Percentiles rank a stretch among this genome's conserved stretches.
phyloP scores from a whole-genome alignment of 305 asterid genomes.

The Galium porrigens region DNA sequence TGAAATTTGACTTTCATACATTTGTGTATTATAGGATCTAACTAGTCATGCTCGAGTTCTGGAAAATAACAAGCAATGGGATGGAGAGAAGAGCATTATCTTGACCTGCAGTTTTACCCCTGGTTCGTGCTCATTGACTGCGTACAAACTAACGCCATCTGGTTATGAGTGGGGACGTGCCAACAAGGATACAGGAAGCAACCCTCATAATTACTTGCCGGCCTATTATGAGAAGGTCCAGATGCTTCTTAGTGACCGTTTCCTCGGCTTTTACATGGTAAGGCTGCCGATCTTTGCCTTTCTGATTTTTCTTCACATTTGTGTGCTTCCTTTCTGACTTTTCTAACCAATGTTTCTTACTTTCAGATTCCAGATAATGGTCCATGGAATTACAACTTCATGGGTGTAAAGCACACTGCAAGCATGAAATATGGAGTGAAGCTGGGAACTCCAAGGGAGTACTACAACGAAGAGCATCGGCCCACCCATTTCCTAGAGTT shows the following conservation, averaged over 20 bases:
- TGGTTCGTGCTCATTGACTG: conserved; percentile 92
- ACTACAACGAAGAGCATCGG: conserved; percentile 80
- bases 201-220: conserved; percentile 92
- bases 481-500: conserved; percentile 91
- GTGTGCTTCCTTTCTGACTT: background rate
- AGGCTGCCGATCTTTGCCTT: background rate
- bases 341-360: background rate
- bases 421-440: conserved; percentile 90
- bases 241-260: conserved; percentile 96
- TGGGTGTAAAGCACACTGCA: conserved; percentile 82
- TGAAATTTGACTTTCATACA: background rate
- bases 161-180: conserved; percentile 98
- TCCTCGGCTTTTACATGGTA: conserved; percentile 98
- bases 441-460: conserved; percentile 83
- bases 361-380: conserved; percentile 78
- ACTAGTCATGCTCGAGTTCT: conserved; percentile 63
- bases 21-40: conserved; percentile 42
- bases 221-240: conserved; percentile 95
- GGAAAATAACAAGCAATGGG: conserved; percentile 93
- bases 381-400: conserved; percentile 93
- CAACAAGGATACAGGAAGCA: conserved; percentile 75
- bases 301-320: background rate
- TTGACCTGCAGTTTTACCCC: conserved; percentile 98
- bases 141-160: conserved; percentile 78
- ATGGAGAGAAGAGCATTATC: conserved; percentile 88